Base-by-base conservation (phyloP, 345 rosid genomes). In the Carallia brachiata region DNA sequence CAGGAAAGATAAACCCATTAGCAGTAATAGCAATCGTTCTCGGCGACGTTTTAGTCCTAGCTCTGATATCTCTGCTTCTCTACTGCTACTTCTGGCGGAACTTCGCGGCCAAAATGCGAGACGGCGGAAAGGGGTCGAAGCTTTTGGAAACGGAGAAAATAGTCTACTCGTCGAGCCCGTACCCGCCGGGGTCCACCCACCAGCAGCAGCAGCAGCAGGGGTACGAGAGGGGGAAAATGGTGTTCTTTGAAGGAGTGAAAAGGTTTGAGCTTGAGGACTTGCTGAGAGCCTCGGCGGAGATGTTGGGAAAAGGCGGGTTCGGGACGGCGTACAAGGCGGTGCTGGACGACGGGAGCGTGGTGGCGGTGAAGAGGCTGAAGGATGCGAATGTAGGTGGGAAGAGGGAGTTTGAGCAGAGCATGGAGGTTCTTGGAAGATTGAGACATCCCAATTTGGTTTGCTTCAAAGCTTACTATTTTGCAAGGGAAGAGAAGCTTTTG, bases 271-370 rank as follows among this genome's bases (percentile, higher is more conserved):
- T 93, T 2, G 97, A 93, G 78, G 97, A 93, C 72, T 78, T 93
- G 77, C 81, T 93, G 48, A 72, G 97, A 68, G 97, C 98, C 3
- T 93, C 98, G 28, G 98, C 98, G 6, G 98, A 93, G 87, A 89
- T 93, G 97, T 77, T 93, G 36, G 98, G 98, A 31, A 93, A 93
- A 79, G 97, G 97, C 2, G 94, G 92, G 66, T 88, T 91, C 12
- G 98, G 97, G 31, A 93, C 97, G 52, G 92, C 98, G 40, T 93
- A 93, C 75, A 93, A 93, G 65, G 98, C 96, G 27, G 92, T 91
- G 44, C 87, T 91, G 39, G 97, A 91, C 10, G 97, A 91, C 48
- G 96, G 97, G 23, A 83, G 70, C 32, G 96, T 89, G 77, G 89
- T 93, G 67, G 97, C 96, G 0, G 97, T 93, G 84, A 93, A 93